Conservation (phyloP, 2,329 filamentous ascomycete species). For the Sporothrix brasiliensis region DNA sequence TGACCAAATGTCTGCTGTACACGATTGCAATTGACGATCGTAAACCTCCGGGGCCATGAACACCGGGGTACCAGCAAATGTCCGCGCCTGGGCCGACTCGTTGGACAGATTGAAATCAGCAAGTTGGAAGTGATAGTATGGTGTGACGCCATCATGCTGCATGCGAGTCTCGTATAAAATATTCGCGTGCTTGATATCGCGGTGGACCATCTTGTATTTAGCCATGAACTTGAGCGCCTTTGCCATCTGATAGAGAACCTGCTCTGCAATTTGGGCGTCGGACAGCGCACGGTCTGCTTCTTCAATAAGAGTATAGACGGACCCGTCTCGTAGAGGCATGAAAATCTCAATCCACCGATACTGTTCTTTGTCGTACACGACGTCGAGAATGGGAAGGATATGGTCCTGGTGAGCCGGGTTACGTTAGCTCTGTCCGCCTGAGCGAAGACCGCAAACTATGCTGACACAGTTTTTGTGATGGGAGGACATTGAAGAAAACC, state of each 20-base stretch:
- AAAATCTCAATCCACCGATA: conserved; percentile 35
- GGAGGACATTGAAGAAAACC: background rate
- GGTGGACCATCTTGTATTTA: conserved; percentile 77
- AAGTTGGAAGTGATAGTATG: conserved; percentile 69
- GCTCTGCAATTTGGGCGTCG: conserved; percentile 5
- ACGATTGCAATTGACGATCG: conserved; percentile 35
- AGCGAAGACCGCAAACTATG: too few species aligned
- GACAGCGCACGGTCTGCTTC: background rate
- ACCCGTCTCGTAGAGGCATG: conserved; percentile 35
- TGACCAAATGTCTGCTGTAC: conserved; percentile 42
- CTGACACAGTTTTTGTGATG: background rate
- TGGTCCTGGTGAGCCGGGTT: conserved; percentile 30
- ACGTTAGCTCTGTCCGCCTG: too few species aligned
- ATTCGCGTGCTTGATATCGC: conserved; percentile 97
- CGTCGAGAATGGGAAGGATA: conserved; percentile 34
- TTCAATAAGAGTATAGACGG: conserved; percentile 26
- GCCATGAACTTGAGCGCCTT: conserved; percentile 37
- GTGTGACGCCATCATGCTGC: conserved; percentile 33
- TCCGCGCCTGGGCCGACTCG: conserved; percentile 36
- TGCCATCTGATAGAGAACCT: conserved; percentile 36
- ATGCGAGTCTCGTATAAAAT: conserved; percentile 74
- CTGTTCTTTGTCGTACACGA: conserved; percentile 28
- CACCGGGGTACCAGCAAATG: conserved; percentile 38
- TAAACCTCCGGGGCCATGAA: conserved; percentile 42
- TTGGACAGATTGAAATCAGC: conserved; percentile 97